Base-by-base conservation (phyloP, 148 eudicot species). In the Persicaria tinctoria region DNA sequence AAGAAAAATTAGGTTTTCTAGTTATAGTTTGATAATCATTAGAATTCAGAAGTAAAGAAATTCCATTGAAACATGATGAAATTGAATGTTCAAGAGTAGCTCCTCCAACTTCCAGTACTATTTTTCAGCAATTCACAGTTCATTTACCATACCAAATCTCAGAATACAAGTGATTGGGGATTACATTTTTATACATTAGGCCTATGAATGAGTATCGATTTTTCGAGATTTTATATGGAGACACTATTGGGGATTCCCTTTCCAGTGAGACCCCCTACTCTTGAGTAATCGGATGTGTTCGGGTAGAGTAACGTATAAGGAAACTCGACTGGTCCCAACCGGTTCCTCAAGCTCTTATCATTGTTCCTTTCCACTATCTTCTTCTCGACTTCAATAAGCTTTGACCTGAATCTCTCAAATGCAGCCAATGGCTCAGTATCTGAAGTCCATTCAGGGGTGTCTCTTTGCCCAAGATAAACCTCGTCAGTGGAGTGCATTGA, bases 391-490 rank as follows among this genome's bases (percentile, higher is more conserved):
- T 78, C 86, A 3, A 71, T 7, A 47, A 90, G 77, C 63, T 60
- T 73, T 20, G 0, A 44, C 6, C 79, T 70, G 72, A 90, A 90
- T 53, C 78, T 79, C 78, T 84, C 64, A 16, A 90, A 88, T 9
- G 95, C 91, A 10, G 82, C 80, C 17, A 77, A 71, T 14, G 91
- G 79, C 18, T 79, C 79, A 17, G 55, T 48, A 75, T 90, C 92
- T 3, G 79, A 27, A 46, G 96, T 87, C 96, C 96, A 88, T 73
- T 88, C 80, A 1, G 83, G 79, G 5, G 64, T 78, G 50, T 88
- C 90, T 46, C 89, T 81, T 72, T 90, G 89, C 3, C 96, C 96
- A 18, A 90, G 89, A 81, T 90, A 90, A 46, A 90, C n/a, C 80
- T 88, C 96, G 38, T 90, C 96, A 1, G 87, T 18, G 0, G 92